A percentile compares a stretch with the other conserved stretches of the same genome.
Conservation (phyloP, 2,329 filamentous ascomycete species). For the Eutypa lata region DNA sequence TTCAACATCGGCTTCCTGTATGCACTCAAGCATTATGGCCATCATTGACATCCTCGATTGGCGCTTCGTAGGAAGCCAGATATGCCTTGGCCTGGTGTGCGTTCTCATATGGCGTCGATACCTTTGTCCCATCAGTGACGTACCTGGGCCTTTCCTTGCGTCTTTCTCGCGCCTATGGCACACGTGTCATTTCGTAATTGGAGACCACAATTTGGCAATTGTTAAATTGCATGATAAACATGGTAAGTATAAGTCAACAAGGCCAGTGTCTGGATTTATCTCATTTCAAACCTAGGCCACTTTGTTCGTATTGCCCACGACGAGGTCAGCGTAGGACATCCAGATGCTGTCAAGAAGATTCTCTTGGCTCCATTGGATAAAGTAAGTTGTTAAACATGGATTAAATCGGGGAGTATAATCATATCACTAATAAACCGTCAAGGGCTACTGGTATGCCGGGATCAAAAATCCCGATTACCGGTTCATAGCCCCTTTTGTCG, state of each 20-base stretch:
- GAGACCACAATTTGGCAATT: conserved; percentile 34
- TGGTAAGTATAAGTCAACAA: conserved; percentile 21
- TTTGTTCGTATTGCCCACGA: conserved; percentile 42
- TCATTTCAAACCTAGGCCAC: conserved; percentile 18
- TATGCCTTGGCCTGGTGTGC: not conserved
- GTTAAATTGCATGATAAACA: conserved; percentile 36
- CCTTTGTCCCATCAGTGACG: conserved; percentile 34
- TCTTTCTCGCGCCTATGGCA: conserved; percentile 39
- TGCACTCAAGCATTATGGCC: not conserved
- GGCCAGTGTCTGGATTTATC: not conserved
- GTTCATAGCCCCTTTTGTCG: conserved; percentile 37
- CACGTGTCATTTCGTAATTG: conserved; percentile 32
- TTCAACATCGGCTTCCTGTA: too few species aligned
- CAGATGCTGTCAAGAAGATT: conserved; percentile 35
- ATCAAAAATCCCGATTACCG: conserved; percentile 36
- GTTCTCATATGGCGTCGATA: conserved; percentile 22
- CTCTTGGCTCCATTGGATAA: conserved; percentile 30
- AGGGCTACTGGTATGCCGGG: conserved; percentile 32
- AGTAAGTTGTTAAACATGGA: too few species aligned
- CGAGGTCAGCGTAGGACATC: conserved; percentile 41
- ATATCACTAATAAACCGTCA: not conserved
- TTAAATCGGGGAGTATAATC: too few species aligned
- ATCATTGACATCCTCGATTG: not conserved
- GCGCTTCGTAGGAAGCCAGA: not conserved
- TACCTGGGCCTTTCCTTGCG: conserved; percentile 39